Percentiles rank a stretch among this genome's conserved stretches.
Evolutionary conservation across 2,329 filamentous ascomycete species (phyloP).

Genomic region (Aspergillus piperis): DNA sequence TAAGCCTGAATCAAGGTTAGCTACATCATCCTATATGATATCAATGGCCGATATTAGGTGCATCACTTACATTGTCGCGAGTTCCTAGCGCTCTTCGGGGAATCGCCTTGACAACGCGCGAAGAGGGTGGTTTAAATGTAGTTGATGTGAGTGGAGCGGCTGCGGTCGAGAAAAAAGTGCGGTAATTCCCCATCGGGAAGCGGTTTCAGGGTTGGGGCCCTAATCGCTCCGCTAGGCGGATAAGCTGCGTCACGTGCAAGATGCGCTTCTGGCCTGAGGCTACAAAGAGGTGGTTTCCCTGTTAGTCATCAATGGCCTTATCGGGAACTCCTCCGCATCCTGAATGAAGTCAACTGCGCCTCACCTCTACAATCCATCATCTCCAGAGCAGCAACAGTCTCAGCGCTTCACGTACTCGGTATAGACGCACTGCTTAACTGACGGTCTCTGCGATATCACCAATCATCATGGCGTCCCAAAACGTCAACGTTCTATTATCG

Average conservation of each 20-base stretch:
- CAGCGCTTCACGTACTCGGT: neutral
- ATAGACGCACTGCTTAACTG: neutral
- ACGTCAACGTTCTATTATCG: constrained; percentile 79
- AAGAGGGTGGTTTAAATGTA: constrained; percentile 40
- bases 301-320: constrained; percentile 13
- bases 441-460: neutral
- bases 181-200: constrained; percentile 32
- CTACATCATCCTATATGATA: constrained; percentile 4
- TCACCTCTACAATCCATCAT: neutral
- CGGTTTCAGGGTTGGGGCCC: constrained; percentile 33
- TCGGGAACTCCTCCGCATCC: constrained; percentile 23
- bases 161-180: constrained; percentile 37
- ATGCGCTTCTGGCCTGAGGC: constrained; percentile 8
- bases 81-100: constrained; percentile 55
- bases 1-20: constrained; percentile 67
- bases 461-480: constrained; percentile 57
- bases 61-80: constrained; percentile 53
- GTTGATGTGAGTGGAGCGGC: constrained; percentile 36
- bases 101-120: constrained; percentile 54
- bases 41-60: neutral
- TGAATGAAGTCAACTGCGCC: constrained; percentile 8
- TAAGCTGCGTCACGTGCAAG: constrained; percentile 13
- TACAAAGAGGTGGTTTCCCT: neutral
- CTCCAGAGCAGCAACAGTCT: neutral
- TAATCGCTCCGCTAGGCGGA: constrained; percentile 22